Percentiles rank a stretch among this genome's conserved stretches.
These are phyloP conservation scores for Lactarius quietus DNA, from an alignment of 768 basidiomycete species.

Conservation along the genomic window DNA sequence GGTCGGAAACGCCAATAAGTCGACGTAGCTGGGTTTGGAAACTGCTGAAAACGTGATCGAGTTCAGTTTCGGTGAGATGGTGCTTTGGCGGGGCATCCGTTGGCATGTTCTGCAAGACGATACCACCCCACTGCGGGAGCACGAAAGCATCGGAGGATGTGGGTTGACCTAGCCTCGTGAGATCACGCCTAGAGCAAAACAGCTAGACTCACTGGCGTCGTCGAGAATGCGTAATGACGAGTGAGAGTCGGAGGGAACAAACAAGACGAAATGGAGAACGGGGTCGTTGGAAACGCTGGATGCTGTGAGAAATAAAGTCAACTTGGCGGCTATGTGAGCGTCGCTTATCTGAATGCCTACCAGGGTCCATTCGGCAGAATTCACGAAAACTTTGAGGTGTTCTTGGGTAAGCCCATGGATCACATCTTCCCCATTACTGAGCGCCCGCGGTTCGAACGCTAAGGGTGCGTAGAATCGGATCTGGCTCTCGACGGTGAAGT, in stretches of 20 bases:
- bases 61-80: constrained; percentile 41
- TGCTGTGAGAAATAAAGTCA: constrained; percentile 45
- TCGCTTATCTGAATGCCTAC: constrained; percentile 40
- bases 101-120: constrained; percentile 69
- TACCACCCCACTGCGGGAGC: constrained; percentile 91
- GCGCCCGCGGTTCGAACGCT: constrained; percentile 60
- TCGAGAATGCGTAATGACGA: constrained; percentile 68
- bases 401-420: constrained; percentile 67
- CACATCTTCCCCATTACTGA: constrained; percentile 35
- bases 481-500: constrained; percentile 93
- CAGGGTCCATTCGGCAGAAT: constrained; percentile 93
- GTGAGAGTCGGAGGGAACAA: constrained; percentile 69
- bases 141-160: constrained; percentile 69
- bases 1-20: constrained; percentile 74
- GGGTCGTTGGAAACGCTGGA: constrained; percentile 92
- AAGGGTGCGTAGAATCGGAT: constrained; percentile 89
- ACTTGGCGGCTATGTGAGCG: constrained; percentile 5
- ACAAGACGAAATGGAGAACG: constrained; percentile 88
- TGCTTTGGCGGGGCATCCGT: constrained; percentile 31
- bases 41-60: constrained; percentile 53
- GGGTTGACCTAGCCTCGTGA: constrained; percentile 39
- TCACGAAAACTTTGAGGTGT: constrained; percentile 89
- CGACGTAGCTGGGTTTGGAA: constrained; percentile 71
- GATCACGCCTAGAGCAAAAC: not conserved
- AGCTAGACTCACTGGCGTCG: constrained; percentile 40